Evolutionary conservation across 2,329 filamentous ascomycete species (phyloP), one percentile per base, ranked within the genome.

Genomic region (Pseudogymnoascus sp.): DNA sequence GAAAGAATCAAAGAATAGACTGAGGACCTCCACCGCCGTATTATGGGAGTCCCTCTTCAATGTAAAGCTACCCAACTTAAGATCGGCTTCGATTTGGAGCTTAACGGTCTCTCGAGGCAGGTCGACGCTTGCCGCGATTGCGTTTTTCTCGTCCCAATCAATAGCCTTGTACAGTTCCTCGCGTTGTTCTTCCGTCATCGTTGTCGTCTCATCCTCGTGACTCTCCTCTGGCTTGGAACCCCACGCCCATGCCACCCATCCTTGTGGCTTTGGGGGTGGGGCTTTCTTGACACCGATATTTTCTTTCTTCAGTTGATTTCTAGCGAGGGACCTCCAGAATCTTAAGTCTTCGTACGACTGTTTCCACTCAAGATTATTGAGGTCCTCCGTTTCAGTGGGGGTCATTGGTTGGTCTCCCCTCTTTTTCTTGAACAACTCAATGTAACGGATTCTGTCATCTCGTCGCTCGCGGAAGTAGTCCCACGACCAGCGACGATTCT

Each of bases 151-250:
- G 65, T 99, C 90, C 87, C 93, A 99, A 69, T 97, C 94, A 69
- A 99, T 99, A 58, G 91, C 95, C 68, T 95, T 88, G 73, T 97
- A 99, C 8, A 99, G 82, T 74, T 99, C 93, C 72, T 97, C 92
- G 41, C 93, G 87, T 73, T 99, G 92, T 74, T 97, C 87, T 64
- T 99, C 94, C 0, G 90, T 95, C 81, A 99, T 96, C 63, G 91
- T 84, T 0, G 87, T 90, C 64, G 92, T 89, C 67, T 95, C 88
- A 40, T 89, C 82, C 59, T 81, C 77, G 59, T 87, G 80, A 59
- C 83, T 75, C 37, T 73, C 70, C 31, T 76, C 70, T 0, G 86
- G 83, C 68, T 92, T 89, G 1, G 86, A 81, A 17, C 93, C 92
- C 92, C 93, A 97, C 31, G 90, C 83, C 92, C 93, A 99, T 29